phyloP scores from a whole-genome alignment of 1,284 basidiomycete species.

The Singerocomus inundabilis region DNA sequence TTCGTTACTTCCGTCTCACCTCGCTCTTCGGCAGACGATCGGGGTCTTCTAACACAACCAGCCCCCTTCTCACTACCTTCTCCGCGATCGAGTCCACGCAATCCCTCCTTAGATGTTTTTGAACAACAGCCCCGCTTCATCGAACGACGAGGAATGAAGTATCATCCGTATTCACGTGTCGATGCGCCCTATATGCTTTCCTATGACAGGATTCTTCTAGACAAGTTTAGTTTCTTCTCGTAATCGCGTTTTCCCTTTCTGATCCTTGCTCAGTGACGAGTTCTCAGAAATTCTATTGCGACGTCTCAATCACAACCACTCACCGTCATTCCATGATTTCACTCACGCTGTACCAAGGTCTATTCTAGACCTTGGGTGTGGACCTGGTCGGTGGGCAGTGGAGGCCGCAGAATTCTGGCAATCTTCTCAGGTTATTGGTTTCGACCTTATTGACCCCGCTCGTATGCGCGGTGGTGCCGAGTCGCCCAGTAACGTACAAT shows the following conservation, averaged over 20 bases:
- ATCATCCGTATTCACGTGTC: slow-evolving; percentile 50
- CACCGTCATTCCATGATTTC: slow-evolving; percentile 60
- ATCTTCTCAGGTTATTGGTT: slow-evolving; percentile 52
- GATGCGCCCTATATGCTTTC: slow-evolving; percentile 64
- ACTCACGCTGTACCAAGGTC: slow-evolving; percentile 47
- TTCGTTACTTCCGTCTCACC: slow-evolving; percentile 1
- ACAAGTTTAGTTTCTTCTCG: slow-evolving; percentile 46
- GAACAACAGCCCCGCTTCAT: slow-evolving; percentile 38
- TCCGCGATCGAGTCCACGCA: slow-evolving; percentile 2
- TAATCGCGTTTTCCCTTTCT: slow-evolving; percentile 10
- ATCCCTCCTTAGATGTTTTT: slow-evolving; percentile 24
- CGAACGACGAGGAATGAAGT: slow-evolving; percentile 42
- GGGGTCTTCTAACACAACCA: background rate
- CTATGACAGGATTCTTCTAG: slow-evolving; percentile 54
- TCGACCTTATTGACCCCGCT: slow-evolving; percentile 62
- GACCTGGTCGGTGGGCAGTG: slow-evolving; percentile 61
- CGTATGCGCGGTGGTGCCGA: slow-evolving; percentile 29
- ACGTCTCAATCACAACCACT: slow-evolving; percentile 46
- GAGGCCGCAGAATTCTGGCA: slow-evolving; percentile 62
- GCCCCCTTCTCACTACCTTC: background rate
- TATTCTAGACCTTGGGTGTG: slow-evolving; percentile 74
- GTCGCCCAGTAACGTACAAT: slow-evolving; percentile 48
- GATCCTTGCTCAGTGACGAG: slow-evolving; percentile 47
- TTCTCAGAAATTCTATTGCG: slow-evolving; percentile 52
- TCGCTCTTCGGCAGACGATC: slow-evolving; percentile 2